Percentiles rank a stretch among this genome's conserved stretches.
Evolutionary conservation across 495 filamentous ascomycete genomes (phyloP).

Genomic region (Penicillium angulare): DNA sequence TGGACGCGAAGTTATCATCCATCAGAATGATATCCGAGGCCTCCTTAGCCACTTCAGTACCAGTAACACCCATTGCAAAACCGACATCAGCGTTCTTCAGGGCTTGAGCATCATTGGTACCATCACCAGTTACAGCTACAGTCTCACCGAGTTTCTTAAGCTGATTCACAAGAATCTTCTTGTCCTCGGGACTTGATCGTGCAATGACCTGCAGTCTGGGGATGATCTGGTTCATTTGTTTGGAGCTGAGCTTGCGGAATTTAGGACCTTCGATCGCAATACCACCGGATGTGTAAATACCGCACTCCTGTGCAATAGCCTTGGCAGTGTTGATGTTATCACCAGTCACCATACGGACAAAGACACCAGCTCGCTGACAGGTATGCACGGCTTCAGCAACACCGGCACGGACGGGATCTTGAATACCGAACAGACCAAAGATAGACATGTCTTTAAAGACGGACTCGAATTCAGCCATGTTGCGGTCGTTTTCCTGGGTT

Average conservation of each 20-base stretch:
- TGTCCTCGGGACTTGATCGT: conserved; percentile 81
- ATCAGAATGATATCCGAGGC: conserved; percentile 92
- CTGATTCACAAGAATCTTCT: conserved; percentile 72
- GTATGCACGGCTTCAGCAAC: conserved; percentile 73
- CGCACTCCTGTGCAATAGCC: conserved; percentile 81
- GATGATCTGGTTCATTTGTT: conserved; percentile 67
- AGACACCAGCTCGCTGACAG: conserved; percentile 76
- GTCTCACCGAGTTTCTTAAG: conserved; percentile 85
- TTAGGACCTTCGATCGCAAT: conserved; percentile 79
- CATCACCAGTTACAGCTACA: conserved; percentile 91
- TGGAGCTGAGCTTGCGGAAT: conserved; percentile 67
- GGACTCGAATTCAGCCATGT: conserved; percentile 73
- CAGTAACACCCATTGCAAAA: conserved; percentile 89
- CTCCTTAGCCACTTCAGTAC: conserved; percentile 90
- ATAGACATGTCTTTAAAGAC: conserved; percentile 78
- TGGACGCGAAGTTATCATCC: conserved; percentile 91
- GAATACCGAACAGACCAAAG: conserved; percentile 78
- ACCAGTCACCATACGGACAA: conserved; percentile 88
- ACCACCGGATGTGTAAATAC: conserved; percentile 73
- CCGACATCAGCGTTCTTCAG: conserved; percentile 86
- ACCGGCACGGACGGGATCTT: conserved; percentile 78
- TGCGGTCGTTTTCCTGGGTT: conserved; percentile 64
- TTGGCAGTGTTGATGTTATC: conserved; percentile 85
- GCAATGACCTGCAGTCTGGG: conserved; percentile 81
- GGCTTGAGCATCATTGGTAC: conserved; percentile 88